A percentile compares a stretch with the other conserved stretches of the same genome.
phyloP scores from a whole-genome alignment of 1,284 basidiomycete genomes.

The Amylostereum areolatum region DNA sequence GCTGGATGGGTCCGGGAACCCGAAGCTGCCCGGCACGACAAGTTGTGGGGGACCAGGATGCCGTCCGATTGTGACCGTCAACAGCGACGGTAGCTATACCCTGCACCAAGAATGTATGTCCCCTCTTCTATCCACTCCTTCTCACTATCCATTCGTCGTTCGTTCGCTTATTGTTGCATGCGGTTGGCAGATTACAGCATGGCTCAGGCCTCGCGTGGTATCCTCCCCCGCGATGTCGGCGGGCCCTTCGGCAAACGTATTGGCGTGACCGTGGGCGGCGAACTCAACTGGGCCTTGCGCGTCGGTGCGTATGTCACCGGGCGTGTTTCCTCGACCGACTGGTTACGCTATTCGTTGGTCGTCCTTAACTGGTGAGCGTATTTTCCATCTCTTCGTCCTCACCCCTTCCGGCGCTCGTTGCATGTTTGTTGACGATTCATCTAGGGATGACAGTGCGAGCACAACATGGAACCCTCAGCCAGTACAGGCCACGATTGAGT shows the following conservation, averaged over 20 bases:
- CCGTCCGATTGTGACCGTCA: constrained; percentile 59
- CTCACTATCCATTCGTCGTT: not conserved
- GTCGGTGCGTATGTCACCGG: constrained; percentile 62
- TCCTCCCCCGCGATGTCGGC: constrained; percentile 58
- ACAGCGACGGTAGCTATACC: constrained; percentile 53
- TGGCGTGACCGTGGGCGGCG: constrained; percentile 53
- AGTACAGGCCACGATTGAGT: constrained; percentile 62
- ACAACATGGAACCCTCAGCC: constrained; percentile 56
- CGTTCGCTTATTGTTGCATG: not conserved
- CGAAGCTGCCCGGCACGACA: constrained; percentile 53
- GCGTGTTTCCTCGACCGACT: constrained; percentile 48
- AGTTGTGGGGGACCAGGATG: constrained; percentile 59
- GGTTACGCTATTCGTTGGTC: constrained; percentile 63
- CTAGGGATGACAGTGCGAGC: constrained; percentile 44
- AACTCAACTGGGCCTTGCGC: constrained; percentile 48
- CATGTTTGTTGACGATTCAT: not conserved
- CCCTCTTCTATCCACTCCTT: not conserved
- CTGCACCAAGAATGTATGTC: constrained; percentile 67
- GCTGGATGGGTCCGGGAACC: constrained; percentile 53
- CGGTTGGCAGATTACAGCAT: constrained; percentile 54
- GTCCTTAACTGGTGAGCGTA: constrained; percentile 49
- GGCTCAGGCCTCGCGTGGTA: constrained; percentile 69
- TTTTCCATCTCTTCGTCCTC: not conserved
- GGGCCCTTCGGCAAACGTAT: constrained; percentile 68
- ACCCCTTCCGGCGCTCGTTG: not conserved